phyloP scores from a whole-genome alignment of 2,329 filamentous ascomycete genomes.

The Trematosphaeria pertusa region DNA sequence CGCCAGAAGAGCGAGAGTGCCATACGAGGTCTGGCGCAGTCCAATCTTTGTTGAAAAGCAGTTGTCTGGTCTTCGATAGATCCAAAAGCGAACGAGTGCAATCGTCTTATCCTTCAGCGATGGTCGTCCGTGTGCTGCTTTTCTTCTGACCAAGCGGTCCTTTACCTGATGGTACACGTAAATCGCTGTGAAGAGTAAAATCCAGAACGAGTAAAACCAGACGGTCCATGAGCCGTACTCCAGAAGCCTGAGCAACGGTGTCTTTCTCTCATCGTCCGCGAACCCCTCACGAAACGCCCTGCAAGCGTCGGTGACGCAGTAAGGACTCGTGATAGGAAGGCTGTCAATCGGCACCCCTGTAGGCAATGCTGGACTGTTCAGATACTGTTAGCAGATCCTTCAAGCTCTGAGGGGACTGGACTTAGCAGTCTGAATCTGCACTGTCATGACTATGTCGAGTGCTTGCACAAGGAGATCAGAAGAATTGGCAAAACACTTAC shows the following conservation, averaged over 20 bases:
- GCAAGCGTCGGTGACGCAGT: constrained; percentile 18
- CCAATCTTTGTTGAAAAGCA: constrained; percentile 14
- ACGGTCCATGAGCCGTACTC: constrained; percentile 22
- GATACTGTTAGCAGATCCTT: not conserved
- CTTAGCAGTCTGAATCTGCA: not conserved
- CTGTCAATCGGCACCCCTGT: constrained; percentile 10
- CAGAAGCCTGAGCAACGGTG: constrained; percentile 15
- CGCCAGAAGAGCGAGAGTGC: constrained; percentile 18
- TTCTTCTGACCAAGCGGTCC: constrained; percentile 4
- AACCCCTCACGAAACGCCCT: constrained; percentile 19
- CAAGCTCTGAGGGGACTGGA: not conserved
- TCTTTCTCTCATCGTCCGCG: constrained; percentile 15
- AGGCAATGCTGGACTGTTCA: constrained; percentile 2
- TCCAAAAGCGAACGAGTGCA: constrained; percentile 15
- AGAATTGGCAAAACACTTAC: constrained; percentile 1
- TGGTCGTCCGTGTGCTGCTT: not conserved
- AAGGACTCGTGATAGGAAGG: constrained; percentile 20
- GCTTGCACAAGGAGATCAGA: not conserved
- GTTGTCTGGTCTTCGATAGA: constrained; percentile 23
- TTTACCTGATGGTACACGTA: constrained; percentile 9
- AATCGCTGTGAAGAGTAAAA: constrained; percentile 13
- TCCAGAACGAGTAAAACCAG: constrained; percentile 23
- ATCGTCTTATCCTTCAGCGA: constrained; percentile 8
- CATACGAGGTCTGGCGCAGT: constrained; percentile 20
- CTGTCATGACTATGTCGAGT: not conserved